Evolutionary conservation across 208 protist genomes (phyloP), one percentile per base, ranked within the genome.

Genomic region (Acanthamoeba triangularis): DNA sequence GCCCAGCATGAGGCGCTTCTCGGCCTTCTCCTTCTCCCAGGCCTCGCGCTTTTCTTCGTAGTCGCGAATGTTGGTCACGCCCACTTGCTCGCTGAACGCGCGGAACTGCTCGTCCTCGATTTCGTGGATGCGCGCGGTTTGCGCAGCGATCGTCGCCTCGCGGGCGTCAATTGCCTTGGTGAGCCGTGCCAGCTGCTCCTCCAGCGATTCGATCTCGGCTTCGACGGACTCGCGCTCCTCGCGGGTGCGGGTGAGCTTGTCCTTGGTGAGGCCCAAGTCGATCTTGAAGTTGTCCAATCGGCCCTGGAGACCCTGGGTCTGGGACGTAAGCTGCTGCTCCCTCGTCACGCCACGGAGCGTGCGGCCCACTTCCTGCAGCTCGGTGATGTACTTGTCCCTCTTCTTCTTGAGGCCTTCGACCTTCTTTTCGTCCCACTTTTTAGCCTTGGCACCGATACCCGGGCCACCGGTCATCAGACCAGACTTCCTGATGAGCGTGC

Each of bases 391-490:
- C 28, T 52, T 28, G 16, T 78, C 49, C 78, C 54, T 33, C 59
- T 59, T 96, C 56, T 74, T 35, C 44, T 65, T 94, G 14, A 76
- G 85, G 18, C 95, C 88, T 37, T 94, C 88, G 44, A 94, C 44
- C 41, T 98, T 97, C 93, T 99, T 99, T 49, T 99, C 98, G 61
- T 99, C 98, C 98, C 98, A 99, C 96, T 98, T 98, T n/a, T 98
- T 95, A 16, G 98, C 98, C 84, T 98, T 98, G 33, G 93, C 96
- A 94, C 98, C 97, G 10, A 99, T 98, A 14, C 97, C 96, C 18
- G 98, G 90, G 90, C 99, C 99, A 94, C 99, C 99, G 94, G 99
- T 99, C 96, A 99, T 99, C 13, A 99, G 96, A 78, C 99, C 99
- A 92, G 98, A 98, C 95, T 99, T 99, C 35, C 98, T 96, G 41